A percentile compares a stretch with the other conserved stretches of the same genome.
These are phyloP conservation scores for Rutidosis leptorrhynchoides DNA, from an alignment of 129 eudicot genomes.

Conservation along the genomic window DNA sequence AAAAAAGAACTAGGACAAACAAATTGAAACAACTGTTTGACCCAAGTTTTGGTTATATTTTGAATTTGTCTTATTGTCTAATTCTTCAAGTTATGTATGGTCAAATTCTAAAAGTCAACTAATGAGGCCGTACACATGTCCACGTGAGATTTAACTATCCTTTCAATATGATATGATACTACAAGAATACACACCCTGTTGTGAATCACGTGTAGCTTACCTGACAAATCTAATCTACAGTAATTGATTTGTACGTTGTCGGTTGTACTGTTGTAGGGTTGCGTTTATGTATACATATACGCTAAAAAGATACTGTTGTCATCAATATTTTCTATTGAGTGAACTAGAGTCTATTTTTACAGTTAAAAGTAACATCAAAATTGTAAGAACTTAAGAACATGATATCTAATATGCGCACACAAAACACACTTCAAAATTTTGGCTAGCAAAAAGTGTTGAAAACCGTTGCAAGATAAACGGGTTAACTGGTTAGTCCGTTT, in stretches of 20 bases:
- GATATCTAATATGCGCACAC: too few species aligned
- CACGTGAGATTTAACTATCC: neutral
- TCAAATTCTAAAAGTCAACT: conserved; percentile 16
- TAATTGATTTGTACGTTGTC: neutral
- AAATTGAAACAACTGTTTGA: neutral
- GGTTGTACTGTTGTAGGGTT: neutral
- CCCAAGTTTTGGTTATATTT: conserved; percentile 12
- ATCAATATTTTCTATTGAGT: neutral
- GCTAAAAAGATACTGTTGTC: neutral
- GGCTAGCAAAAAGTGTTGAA: too few species aligned
- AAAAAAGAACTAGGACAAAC: conserved; percentile 3
- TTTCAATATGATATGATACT: neutral
- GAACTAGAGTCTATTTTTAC: neutral
- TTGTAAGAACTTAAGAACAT: too few species aligned
- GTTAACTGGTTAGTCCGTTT: too few species aligned
- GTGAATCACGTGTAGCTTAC: too few species aligned
- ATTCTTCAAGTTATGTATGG: conserved; percentile 13
- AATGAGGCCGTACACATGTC: conserved; percentile 15
- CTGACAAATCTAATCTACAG: too few species aligned
- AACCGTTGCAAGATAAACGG: too few species aligned
- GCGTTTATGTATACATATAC: neutral
- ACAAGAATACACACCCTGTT: neutral
- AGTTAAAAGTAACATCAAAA: too few species aligned
- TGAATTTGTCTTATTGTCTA: conserved; percentile 14
- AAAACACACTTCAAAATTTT: too few species aligned